Evolutionary conservation across 139 green algal species (phyloP).

Genomic region (Tetraselmis chui): DNA sequence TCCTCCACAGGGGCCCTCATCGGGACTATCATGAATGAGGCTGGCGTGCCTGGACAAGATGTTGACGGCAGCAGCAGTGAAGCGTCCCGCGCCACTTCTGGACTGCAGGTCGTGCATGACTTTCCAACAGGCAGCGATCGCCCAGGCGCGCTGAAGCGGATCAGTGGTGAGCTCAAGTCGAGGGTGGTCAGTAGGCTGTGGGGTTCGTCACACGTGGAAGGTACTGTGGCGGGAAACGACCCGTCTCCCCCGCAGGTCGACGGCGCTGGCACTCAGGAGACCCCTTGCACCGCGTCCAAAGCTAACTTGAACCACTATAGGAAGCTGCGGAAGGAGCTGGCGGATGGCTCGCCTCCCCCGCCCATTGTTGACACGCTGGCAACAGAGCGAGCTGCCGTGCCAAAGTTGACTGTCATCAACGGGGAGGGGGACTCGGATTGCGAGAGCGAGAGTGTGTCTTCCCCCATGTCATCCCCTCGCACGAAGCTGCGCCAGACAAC

Average conservation of each 20-base stretch:
- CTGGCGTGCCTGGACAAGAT: not conserved
- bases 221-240: not conserved
- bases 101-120: too few relatives aligned
- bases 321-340: constrained; percentile 39
- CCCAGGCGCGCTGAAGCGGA: not conserved
- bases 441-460: constrained; percentile 14
- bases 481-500: constrained; percentile 62
- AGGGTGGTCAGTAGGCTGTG: not conserved
- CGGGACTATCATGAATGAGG: not conserved
- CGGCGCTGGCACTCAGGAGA: not conserved
- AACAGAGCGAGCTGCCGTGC: not conserved
- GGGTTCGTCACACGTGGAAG: not conserved
- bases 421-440: constrained; percentile 6
- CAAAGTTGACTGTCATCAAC: constrained; percentile 8
- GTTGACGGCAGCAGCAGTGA: not conserved
- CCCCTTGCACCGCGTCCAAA: not conserved
- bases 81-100: not conserved
- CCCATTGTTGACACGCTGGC: not conserved
- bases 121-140: not conserved
- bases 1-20: not conserved
- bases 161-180: not conserved
- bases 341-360: not conserved
- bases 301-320: not conserved
- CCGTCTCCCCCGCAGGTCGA: not conserved
- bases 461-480: constrained; percentile 43